These are phyloP conservation scores for Boletus reticulatus DNA, from an alignment of 768 basidiomycete species.

Conservation along the genomic window DNA sequence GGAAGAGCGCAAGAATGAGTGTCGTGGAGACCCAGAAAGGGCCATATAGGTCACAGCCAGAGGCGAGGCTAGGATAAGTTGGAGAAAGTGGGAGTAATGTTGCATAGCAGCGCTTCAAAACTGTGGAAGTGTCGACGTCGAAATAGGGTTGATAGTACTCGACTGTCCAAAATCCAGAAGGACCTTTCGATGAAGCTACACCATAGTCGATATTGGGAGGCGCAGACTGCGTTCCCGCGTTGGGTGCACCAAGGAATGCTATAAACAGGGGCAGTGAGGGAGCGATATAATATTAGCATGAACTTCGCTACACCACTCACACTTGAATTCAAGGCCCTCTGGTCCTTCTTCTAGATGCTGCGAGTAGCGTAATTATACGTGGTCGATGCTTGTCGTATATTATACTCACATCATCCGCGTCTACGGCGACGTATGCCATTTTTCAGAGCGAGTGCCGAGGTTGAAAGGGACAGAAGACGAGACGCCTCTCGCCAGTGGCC, in stretches of 20 bases:
- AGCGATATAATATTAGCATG: neutral
- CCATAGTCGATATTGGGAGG: constrained; percentile 49
- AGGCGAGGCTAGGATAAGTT: constrained; percentile 60
- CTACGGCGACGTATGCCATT: constrained; percentile 75
- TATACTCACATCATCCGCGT: constrained; percentile 61
- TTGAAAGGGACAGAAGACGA: neutral
- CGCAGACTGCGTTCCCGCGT: constrained; percentile 23
- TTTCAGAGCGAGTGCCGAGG: too few species aligned
- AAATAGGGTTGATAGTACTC: constrained; percentile 90
- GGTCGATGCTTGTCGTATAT: neutral
- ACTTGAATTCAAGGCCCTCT: constrained; percentile 72
- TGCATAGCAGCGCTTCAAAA: constrained; percentile 70
- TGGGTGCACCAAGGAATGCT: constrained; percentile 55
- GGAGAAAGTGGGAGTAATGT: constrained; percentile 74
- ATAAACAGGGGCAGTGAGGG: neutral
- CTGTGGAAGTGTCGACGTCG: constrained; percentile 81
- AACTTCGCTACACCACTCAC: constrained; percentile 35
- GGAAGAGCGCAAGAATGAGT: constrained; percentile 88
- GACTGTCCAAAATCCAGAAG: constrained; percentile 70
- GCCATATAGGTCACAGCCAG: constrained; percentile 67
- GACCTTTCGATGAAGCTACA: constrained; percentile 43
- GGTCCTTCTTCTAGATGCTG: constrained; percentile 65
- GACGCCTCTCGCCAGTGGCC: neutral
- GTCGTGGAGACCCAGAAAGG: constrained; percentile 99
- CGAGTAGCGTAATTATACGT: constrained; percentile 1